Evolutionary conservation across 2,329 filamentous ascomycete species (phyloP).

Genomic region (Pseudogymnoascus sp.): DNA sequence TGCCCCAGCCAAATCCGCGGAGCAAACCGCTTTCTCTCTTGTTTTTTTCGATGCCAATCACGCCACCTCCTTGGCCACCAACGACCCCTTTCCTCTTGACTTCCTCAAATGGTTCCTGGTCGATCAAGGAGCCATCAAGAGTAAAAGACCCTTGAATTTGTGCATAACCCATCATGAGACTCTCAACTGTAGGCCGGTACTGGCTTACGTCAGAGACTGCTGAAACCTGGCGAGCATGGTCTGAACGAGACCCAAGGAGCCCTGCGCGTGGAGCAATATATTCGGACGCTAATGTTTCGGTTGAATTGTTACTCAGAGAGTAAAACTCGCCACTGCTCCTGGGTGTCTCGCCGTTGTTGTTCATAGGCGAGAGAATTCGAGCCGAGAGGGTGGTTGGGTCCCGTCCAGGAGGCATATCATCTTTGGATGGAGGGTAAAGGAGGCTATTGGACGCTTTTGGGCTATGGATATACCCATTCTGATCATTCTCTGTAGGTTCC

Average conservation of each 20-base stretch:
- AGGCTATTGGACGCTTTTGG: background rate
- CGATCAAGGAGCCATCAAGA: conserved; percentile 83
- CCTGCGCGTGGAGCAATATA: conserved; percentile 54
- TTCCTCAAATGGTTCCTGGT: conserved; percentile 84
- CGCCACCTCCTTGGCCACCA: conserved; percentile 77
- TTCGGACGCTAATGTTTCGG: conserved; percentile 86
- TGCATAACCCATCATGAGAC: conserved; percentile 95
- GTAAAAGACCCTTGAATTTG: conserved; percentile 90
- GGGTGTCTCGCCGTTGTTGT: conserved; percentile 67
- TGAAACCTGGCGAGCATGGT: conserved; percentile 36
- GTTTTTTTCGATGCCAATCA: conserved; percentile 67
- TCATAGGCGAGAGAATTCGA: conserved; percentile 70
- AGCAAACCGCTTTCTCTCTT: conserved; percentile 76
- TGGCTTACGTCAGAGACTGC: conserved; percentile 35
- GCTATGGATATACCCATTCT: background rate
- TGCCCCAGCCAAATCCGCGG: conserved; percentile 79
- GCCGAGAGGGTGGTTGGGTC: conserved; percentile 56
- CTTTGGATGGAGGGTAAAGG: conserved; percentile 25
- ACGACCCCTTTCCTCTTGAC: conserved; percentile 92
- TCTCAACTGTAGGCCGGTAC: conserved; percentile 54
- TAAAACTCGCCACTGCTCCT: conserved; percentile 94
- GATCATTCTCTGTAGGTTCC: background rate
- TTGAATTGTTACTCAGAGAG: conserved; percentile 88
- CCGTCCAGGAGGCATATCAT: conserved; percentile 40
- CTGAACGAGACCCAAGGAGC: conserved; percentile 39